A percentile compares a stretch with the other conserved stretches of the same genome.
phyloP scores from a whole-genome alignment of 495 filamentous ascomycete genomes.

The Aspergillus haitiensis region DNA sequence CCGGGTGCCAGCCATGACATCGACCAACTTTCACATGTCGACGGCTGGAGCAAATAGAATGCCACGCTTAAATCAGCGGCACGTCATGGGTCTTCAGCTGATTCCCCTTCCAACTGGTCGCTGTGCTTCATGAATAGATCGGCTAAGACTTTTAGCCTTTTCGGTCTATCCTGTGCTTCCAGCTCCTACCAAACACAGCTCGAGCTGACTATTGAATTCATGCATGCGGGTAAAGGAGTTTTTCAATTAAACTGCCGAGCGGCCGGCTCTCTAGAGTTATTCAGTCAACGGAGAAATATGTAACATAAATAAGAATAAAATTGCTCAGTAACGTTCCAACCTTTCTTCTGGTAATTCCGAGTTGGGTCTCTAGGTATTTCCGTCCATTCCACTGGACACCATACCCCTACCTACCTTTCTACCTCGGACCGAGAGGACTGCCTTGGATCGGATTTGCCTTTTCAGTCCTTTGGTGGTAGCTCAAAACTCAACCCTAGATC shows the following conservation, averaged over 20 bases:
- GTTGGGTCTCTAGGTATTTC: not conserved
- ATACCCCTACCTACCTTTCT: not conserved
- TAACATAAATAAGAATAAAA: too few relatives aligned
- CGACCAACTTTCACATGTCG: conserved; percentile 19
- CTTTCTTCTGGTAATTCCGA: too few relatives aligned
- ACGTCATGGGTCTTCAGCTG: conserved; percentile 17
- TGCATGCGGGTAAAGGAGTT: too few relatives aligned
- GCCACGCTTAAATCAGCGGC: conserved; percentile 13
- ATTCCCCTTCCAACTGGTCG: not conserved
- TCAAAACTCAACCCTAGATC: not conserved
- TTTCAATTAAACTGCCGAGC: too few relatives aligned
- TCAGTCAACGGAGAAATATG: too few relatives aligned
- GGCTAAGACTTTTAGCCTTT: conserved; percentile 7
- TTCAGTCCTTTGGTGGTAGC: not conserved
- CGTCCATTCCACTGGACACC: not conserved
- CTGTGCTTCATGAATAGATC: not conserved
- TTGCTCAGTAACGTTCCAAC: too few relatives aligned
- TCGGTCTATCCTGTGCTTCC: not conserved
- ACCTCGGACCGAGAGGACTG: conserved; percentile 5
- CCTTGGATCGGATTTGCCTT: not conserved
- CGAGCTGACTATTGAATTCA: too few relatives aligned
- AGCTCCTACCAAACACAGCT: too few relatives aligned
- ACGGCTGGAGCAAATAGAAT: conserved; percentile 13
- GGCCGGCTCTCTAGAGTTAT: too few relatives aligned
- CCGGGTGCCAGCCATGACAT: conserved; percentile 16